Conservation (phyloP, 129 eudicot genomes). For the Pulicaria dysenterica region DNA sequence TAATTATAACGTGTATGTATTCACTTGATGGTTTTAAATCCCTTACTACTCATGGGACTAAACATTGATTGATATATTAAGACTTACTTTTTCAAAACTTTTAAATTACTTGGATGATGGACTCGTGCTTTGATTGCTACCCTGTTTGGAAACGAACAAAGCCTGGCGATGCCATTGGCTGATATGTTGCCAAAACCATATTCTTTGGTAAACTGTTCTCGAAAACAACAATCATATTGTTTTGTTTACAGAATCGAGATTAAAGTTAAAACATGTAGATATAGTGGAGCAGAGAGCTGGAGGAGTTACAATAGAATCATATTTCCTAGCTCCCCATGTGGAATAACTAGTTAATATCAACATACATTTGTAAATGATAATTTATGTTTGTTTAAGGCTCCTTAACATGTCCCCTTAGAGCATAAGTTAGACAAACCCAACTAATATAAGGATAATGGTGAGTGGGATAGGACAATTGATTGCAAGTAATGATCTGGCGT, state of each 20-base stretch:
- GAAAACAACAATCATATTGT: background rate
- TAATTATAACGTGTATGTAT: constrained; percentile 1
- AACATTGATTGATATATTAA: background rate
- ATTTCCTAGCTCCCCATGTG: background rate
- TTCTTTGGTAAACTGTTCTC: too few species aligned
- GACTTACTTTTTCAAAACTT: background rate
- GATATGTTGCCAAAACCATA: background rate
- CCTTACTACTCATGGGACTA: background rate
- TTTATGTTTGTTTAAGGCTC: too few species aligned
- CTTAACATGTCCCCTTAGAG: too few species aligned
- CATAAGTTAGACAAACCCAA: background rate
- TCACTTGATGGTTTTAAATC: background rate
- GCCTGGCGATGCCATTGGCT: background rate
- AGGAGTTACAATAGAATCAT: background rate
- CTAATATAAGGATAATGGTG: background rate
- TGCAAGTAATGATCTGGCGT: background rate
- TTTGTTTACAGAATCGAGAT: background rate
- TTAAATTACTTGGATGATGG: background rate
- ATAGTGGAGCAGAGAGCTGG: background rate
- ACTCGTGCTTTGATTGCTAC: background rate
- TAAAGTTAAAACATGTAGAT: background rate
- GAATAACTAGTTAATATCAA: too few species aligned
- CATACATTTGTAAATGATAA: too few species aligned
- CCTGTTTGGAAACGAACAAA: background rate
- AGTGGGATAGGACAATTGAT: background rate